Base-by-base conservation (phyloP, 441 rosid species). In the Melastoma candidum region DNA sequence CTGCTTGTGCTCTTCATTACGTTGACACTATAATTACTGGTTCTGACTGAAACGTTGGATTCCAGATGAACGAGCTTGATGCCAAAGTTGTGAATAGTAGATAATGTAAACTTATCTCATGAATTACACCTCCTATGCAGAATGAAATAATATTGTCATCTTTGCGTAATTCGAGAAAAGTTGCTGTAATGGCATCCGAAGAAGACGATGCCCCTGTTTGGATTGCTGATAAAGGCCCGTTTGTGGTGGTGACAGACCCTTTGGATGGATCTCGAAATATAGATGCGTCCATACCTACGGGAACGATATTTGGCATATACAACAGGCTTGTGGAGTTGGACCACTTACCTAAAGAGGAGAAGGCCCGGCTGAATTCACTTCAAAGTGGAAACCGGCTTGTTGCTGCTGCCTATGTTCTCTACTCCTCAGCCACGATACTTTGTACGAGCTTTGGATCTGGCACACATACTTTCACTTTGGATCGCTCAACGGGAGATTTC, bases 201-300 rank as follows among this genome's bases (percentile, higher is more conserved):
- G 97, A 90, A 80, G 79, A 81, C 56, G 92, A 87, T 73, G 61
- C 57, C 54, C 90, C 96, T 8, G 51, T 75, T 59, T 90, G 96
- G 95, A 75, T 90, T 32, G 71, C 74, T 58, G 83, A 80, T 29
- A 73, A 76, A 47, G 95, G 85, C 49, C 77, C 79, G 43, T 90
- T 81, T 75, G 95, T 78, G 56, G 95, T 84, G 67, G 95, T 87
- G 54, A 77, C 82, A 25, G 97, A 90, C 78, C 97, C 97, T 51
- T 84, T 90, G 44, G 97, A 90, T 68, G 96, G 97, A 47, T 90
- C 97, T 55, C 75, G 90, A 26, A 90, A 90, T 51, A 90, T 90
- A 0, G 97, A 87, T 65, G 96, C 96, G 44, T 87, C 95, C n/a
- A 84, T 90, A 60, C 96, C 96, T 0, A 90, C 95, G 0, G 97